Percentiles rank a stretch among this genome's conserved stretches.
phyloP scores from a whole-genome alignment of 441 rosid species.

The Cnidoscolus chayamansa region DNA sequence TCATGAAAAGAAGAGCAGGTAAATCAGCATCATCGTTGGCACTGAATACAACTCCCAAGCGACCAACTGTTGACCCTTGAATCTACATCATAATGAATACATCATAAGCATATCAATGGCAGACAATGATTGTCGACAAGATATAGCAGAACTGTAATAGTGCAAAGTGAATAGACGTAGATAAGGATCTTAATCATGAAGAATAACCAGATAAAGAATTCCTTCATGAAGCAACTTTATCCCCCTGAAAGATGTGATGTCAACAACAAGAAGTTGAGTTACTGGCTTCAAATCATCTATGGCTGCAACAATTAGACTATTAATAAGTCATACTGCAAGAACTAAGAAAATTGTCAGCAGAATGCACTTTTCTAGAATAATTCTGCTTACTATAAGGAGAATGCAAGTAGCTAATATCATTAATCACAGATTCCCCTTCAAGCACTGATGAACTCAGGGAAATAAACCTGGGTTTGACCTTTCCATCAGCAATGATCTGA shows the following conservation, averaged over 20 bases:
- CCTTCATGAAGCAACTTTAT: slow-evolving; percentile 86
- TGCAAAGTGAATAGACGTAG: slow-evolving; percentile 5
- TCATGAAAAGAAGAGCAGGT: slow-evolving; percentile 56
- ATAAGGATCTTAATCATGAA: slow-evolving; percentile 20
- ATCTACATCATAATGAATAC: slow-evolving; percentile 47
- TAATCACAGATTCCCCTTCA: slow-evolving; percentile 57
- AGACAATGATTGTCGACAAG: neutral
- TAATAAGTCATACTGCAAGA: slow-evolving; percentile 24
- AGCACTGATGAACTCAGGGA: slow-evolving; percentile 62
- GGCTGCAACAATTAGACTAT: slow-evolving; percentile 47
- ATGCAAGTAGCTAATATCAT: slow-evolving; percentile 80
- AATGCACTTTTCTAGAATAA: slow-evolving; percentile 14
- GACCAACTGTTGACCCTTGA: slow-evolving; percentile 73
- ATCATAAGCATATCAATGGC: slow-evolving; percentile 28
- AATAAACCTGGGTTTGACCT: slow-evolving; percentile 63
- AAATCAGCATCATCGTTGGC: slow-evolving; percentile 49
- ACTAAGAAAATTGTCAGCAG: slow-evolving; percentile 23
- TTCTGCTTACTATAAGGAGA: slow-evolving; percentile 74
- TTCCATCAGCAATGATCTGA: slow-evolving; percentile 67
- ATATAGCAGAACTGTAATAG: neutral
- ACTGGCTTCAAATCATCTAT: slow-evolving; percentile 84
- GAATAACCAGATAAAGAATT: slow-evolving; percentile 73
- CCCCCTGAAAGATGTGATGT: slow-evolving; percentile 71
- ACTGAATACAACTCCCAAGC: slow-evolving; percentile 79
- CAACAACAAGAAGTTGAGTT: slow-evolving; percentile 88